These are phyloP conservation scores for Rhazya stricta DNA, from an alignment of 257 asterid genomes.

Conservation along the genomic window DNA sequence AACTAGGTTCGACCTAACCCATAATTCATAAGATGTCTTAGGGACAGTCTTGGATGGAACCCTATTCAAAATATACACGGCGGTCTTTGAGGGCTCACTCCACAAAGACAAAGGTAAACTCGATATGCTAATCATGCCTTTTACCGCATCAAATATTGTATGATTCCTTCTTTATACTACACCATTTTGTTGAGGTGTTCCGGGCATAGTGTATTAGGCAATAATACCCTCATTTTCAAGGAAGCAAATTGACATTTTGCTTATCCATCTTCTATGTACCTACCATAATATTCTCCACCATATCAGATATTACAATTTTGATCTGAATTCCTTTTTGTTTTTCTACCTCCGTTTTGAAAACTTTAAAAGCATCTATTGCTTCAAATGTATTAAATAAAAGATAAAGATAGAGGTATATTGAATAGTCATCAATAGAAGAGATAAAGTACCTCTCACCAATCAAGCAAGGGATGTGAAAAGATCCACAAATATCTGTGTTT, in stretches of 20 bases:
- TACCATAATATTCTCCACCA: no score
- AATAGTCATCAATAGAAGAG: background rate
- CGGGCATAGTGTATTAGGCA: background rate
- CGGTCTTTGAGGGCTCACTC: background rate
- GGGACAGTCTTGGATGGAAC: no score
- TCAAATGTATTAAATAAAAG: background rate
- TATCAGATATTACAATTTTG: no score
- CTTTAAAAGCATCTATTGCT: background rate
- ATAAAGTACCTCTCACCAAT: constrained; percentile 2
- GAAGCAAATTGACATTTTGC: background rate
- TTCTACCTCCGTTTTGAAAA: background rate
- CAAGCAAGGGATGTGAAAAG: background rate
- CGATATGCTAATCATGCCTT: no score
- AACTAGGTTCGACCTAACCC: background rate
- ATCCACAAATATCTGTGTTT: constrained; percentile 2
- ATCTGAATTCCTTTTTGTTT: no score
- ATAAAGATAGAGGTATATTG: background rate
- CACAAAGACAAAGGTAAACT: background rate
- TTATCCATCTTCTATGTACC: no score
- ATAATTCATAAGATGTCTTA: background rate
- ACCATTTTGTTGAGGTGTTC: no score
- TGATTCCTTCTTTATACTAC: background rate
- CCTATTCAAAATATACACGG: background rate
- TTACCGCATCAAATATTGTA: no score
- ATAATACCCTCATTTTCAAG: background rate